Percentiles rank a stretch among this genome's conserved stretches.
Evolutionary conservation across 1,284 basidiomycete species (phyloP).

Genomic region (Trametes pubescens): DNA sequence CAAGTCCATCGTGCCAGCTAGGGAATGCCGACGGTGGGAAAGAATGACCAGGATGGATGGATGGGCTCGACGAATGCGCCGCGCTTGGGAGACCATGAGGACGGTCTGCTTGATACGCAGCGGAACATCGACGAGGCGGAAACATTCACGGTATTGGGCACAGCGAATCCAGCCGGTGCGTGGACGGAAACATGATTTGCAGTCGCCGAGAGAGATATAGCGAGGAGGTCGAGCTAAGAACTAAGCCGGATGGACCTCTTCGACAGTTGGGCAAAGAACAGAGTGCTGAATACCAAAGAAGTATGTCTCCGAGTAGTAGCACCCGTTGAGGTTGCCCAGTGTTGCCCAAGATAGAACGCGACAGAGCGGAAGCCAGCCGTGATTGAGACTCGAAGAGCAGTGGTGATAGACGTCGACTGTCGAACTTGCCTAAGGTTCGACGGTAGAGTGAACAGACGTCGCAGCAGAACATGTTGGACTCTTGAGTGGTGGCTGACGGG

Average conservation of each 20-base stretch:
- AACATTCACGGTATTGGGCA: not conserved
- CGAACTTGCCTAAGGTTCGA: not conserved
- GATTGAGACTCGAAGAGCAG: not conserved
- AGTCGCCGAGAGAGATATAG: not conserved
- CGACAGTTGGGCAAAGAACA: not conserved
- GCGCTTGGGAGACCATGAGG: constrained; percentile 9
- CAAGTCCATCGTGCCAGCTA: constrained; percentile 1
- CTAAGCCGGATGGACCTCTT: not conserved
- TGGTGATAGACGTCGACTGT: not conserved
- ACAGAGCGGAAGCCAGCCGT: not conserved
- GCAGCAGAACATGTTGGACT: too few relatives aligned
- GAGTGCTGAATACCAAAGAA: too few relatives aligned
- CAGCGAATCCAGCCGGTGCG: not conserved
- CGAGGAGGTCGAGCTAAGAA: not conserved
- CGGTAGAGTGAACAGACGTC: not conserved
- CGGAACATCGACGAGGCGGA: constrained; percentile 1
- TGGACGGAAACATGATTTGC: not conserved
- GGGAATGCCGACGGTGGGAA: constrained; percentile 2
- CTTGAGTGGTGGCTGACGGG: too few relatives aligned
- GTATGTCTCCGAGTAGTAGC: not conserved
- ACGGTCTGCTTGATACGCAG: not conserved
- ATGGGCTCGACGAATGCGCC: not conserved
- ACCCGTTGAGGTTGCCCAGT: too few relatives aligned
- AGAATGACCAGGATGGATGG: not conserved
- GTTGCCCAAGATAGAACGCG: not conserved